Base-by-base conservation (phyloP, 2,329 filamentous ascomycete species). In the Diaporthe caulivora region DNA sequence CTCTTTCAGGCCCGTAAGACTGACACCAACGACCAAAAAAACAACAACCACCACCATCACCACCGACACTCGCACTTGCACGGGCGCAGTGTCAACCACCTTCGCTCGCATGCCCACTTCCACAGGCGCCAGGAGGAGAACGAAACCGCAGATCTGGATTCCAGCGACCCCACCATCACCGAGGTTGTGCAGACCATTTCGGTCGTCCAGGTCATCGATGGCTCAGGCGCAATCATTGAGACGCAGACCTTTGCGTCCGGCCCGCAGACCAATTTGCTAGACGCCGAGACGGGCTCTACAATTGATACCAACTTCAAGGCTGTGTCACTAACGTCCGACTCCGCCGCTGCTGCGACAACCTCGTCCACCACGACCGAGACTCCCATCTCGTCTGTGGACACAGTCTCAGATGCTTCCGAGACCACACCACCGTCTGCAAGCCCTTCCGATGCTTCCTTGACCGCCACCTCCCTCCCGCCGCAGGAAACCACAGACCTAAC, bases 161-260 rank as follows among this genome's bases (percentile, higher is more conserved):
- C 79, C 54, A 64, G 75, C 62, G 79, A 81, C 29, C 73, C 78
- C 65, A 81, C 83, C 77, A 81, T 88, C 77, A 86, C 84, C 18
- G 81, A 83, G 74, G 82, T 91, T 77, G 82, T 89, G 70, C 84
- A 89, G 80, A 90, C 89, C 77, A 81, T 91, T 76, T 89, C 88
- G 34, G 82, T 90, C 79, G 80, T 90, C 71, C 85, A 90, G 76
- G 78, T 87, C 75, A 84, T 90, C 75, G 87, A 90, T 80, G 81
- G 81, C 58, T 78, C 80, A 57, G 88, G 88, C 75, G 83, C 82
- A 37, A 82, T 85, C 64, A 78, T 89, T 58, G 80, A 83, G 68
- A 79, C 86, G 29, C 80, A 84, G 73, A 90, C 88, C 42, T 76
- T 85, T 71, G 80, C 78, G 76, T 81, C 82, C 53, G 76, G 82